phyloP scores from a whole-genome alignment of 208 protist genomes.

The Tritrichomonas foetus region DNA sequence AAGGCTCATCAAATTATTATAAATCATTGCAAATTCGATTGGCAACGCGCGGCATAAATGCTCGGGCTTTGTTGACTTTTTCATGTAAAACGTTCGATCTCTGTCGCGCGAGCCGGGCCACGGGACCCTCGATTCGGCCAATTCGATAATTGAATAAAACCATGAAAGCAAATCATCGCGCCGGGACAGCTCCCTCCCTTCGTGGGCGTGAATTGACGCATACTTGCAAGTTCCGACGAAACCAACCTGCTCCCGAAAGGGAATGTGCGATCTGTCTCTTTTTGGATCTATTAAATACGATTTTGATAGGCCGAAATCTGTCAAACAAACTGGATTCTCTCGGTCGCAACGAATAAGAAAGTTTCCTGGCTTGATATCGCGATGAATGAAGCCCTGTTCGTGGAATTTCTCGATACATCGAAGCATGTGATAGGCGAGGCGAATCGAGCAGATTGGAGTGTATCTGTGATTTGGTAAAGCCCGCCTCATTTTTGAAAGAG shows the following conservation, averaged over 20 bases:
- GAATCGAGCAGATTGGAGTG: not conserved
- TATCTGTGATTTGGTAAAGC: not conserved
- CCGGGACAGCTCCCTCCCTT: not conserved
- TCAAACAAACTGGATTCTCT: not conserved
- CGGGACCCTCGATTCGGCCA: not conserved
- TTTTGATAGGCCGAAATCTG: conserved; percentile 17
- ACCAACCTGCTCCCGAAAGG: not conserved
- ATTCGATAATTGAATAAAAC: conserved; percentile 20
- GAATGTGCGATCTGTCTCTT: not conserved
- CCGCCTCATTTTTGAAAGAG: not conserved
- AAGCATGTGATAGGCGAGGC: not conserved
- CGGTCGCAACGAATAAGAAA: not conserved
- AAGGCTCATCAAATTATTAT: not conserved
- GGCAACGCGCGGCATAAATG: not conserved
- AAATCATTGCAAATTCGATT: not conserved
- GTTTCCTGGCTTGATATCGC: conserved; percentile 23
- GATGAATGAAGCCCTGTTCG: not conserved
- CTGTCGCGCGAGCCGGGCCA: not conserved
- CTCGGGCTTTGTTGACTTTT: not conserved
- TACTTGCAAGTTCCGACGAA: not conserved
- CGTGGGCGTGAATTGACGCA: not conserved
- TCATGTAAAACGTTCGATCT: not conserved
- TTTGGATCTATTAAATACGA: not conserved
- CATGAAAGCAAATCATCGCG: conserved; percentile 32
- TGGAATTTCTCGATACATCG: conserved; percentile 37